Conservation (phyloP, 495 filamentous ascomycete species). For the Penicillium steckii region DNA sequence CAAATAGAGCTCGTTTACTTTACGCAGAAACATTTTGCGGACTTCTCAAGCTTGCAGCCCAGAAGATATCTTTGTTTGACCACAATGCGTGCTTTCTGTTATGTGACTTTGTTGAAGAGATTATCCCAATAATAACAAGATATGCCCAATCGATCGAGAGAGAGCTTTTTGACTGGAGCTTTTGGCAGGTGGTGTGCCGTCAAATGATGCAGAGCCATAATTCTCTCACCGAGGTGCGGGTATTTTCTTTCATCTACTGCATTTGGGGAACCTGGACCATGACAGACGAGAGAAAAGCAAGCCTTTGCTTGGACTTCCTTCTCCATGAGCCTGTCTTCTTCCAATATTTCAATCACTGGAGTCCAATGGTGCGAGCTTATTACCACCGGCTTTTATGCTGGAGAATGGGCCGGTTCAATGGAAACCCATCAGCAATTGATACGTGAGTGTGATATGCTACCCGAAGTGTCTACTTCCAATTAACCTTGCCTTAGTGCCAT, state of each 20-base stretch:
- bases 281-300: constrained; percentile 66
- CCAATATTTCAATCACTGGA: constrained; percentile 93
- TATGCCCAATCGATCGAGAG: constrained; percentile 51
- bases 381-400: constrained; percentile 93
- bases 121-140: constrained; percentile 57
- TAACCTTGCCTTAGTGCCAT: constrained; percentile 42
- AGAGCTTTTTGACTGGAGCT: constrained; percentile 70
- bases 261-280: constrained; percentile 73
- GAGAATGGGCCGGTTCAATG: constrained; percentile 80
- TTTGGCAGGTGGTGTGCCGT: constrained; percentile 84
- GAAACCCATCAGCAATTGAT: constrained; percentile 64
- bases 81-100: constrained; percentile 88
- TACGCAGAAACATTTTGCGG: constrained; percentile 79
- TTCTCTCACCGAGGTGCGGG: constrained; percentile 87
- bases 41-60: constrained; percentile 69
- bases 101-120: constrained; percentile 90
- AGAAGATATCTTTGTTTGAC: constrained; percentile 78
- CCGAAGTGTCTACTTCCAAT: neutral
- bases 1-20: constrained; percentile 57
- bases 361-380: constrained; percentile 96
- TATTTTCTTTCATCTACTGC: constrained; percentile 81
- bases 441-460: constrained; percentile 51
- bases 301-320: constrained; percentile 76
- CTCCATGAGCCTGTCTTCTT: constrained; percentile 77
- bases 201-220: constrained; percentile 87